Conservation (phyloP, 2,329 filamentous ascomycete species). For the Anisogramma anomala region DNA sequence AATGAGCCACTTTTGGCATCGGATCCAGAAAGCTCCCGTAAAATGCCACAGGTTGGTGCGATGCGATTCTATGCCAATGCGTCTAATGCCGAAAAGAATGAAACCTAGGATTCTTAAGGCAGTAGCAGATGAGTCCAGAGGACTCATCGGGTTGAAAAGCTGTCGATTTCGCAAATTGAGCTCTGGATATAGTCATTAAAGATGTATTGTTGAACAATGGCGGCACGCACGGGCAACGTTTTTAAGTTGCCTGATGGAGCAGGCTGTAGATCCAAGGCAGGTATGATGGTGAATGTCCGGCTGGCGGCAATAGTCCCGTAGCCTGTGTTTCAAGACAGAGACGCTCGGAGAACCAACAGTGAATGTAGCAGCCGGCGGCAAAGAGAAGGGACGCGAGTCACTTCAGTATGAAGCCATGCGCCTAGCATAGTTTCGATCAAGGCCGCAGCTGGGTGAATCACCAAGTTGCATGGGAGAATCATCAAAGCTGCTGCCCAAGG, state of each 20-base stretch:
- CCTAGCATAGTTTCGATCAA: conserved; percentile 42
- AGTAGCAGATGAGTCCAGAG: conserved; percentile 6
- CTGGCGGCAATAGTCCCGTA: neutral
- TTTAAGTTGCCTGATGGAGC: conserved; percentile 4
- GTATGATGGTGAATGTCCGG: conserved; percentile 2
- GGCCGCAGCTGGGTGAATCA: conserved; percentile 31
- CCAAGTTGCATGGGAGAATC: conserved; percentile 33
- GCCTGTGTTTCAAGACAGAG: neutral
- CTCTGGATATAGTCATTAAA: conserved; percentile 12
- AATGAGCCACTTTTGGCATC: conserved; percentile 12
- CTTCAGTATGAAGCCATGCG: conserved; percentile 54
- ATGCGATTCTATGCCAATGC: conserved; percentile 21
- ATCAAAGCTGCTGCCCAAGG: conserved; percentile 31
- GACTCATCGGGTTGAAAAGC: conserved; percentile 2
- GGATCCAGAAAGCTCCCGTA: conserved; percentile 19
- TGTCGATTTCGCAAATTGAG: conserved; percentile 8
- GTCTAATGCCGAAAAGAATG: conserved; percentile 19
- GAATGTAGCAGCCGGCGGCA: neutral
- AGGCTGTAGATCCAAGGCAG: neutral
- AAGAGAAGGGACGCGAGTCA: neutral
- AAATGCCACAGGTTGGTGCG: conserved; percentile 17
- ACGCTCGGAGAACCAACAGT: neutral
- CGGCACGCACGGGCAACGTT: conserved; percentile 3
- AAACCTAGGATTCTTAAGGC: conserved; percentile 11
- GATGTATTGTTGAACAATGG: conserved; percentile 9